phyloP scores from a whole-genome alignment of 352 stramenopile species.

The Phytophthora palmivora region DNA sequence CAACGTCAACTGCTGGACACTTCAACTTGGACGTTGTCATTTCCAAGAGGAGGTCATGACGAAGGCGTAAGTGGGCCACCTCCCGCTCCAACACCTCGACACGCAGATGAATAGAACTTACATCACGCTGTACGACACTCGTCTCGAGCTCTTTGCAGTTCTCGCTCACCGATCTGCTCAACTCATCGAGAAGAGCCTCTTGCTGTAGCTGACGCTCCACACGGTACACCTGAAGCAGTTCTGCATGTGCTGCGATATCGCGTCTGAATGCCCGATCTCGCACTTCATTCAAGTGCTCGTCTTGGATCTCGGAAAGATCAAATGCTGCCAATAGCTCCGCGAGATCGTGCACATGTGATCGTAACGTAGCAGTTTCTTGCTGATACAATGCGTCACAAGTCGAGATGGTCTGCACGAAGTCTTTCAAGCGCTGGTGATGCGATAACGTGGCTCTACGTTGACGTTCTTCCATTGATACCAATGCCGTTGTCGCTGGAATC shows the following conservation, averaged over 20 bases:
- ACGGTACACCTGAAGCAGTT: constrained; percentile 19
- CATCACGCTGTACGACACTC: not conserved
- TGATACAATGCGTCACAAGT: constrained; percentile 17
- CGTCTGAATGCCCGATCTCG: constrained; percentile 37
- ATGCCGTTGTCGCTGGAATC: not conserved
- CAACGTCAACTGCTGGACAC: not conserved
- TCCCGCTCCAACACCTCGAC: constrained; percentile 35
- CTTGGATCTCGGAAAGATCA: constrained; percentile 33
- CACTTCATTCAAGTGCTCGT: constrained; percentile 26
- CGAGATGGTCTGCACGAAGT: constrained; percentile 10
- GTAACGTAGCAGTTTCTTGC: constrained; percentile 23
- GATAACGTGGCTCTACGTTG: not conserved
- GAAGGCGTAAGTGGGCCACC: constrained; percentile 19
- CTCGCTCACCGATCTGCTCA: constrained; percentile 3
- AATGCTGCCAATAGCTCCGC: constrained; percentile 35
- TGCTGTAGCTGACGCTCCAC: constrained; percentile 20
- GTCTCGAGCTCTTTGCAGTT: not conserved
- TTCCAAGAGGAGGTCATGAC: constrained; percentile 13
- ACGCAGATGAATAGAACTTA: constrained; percentile 19
- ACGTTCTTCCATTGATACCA: constrained; percentile 3
- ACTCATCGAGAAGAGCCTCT: not conserved
- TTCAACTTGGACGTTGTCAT: constrained; percentile 1
- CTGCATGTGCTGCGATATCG: constrained; percentile 21
- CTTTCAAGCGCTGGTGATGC: constrained; percentile 3
- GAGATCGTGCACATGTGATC: constrained; percentile 36